These are phyloP conservation scores for Fusarium sp. DNA, from an alignment of 2,329 filamentous ascomycete genomes.

Conservation along the genomic window DNA sequence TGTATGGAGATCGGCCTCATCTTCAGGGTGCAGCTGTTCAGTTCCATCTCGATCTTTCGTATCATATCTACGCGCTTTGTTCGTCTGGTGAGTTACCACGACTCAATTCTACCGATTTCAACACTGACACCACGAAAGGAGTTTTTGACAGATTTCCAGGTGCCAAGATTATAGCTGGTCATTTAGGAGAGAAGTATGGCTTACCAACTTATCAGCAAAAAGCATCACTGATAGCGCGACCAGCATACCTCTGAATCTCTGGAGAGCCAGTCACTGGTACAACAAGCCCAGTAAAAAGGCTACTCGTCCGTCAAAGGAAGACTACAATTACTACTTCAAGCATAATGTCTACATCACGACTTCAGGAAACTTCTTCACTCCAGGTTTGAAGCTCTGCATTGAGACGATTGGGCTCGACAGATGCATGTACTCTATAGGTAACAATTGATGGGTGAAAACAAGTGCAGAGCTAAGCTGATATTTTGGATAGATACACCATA, in stretches of 20 bases:
- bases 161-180: slow-evolving; percentile 13
- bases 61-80: slow-evolving; percentile 25
- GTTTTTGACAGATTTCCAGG: slow-evolving; percentile 17
- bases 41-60: slow-evolving; percentile 14
- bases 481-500: background rate
- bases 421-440: slow-evolving; percentile 27
- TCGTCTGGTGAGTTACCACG: too few relatives aligned
- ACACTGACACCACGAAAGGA: too few relatives aligned
- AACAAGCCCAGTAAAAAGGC: slow-evolving; percentile 10
- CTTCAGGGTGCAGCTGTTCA: slow-evolving; percentile 13
- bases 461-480: background rate
- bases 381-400: slow-evolving; percentile 1
- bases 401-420: slow-evolving; percentile 1
- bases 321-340: slow-evolving; percentile 11
- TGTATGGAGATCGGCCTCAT: slow-evolving; percentile 11
- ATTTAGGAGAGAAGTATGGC: slow-evolving; percentile 30
- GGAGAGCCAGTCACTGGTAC: slow-evolving; percentile 21
- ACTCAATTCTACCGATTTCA: too few relatives aligned
- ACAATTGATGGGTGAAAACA: rapidly evolving
- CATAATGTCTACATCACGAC: slow-evolving; percentile 25
- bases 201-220: too few relatives aligned
- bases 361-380: slow-evolving; percentile 19
- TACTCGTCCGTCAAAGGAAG: slow-evolving; percentile 5
- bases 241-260: slow-evolving; percentile 23
- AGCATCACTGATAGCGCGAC: too few relatives aligned